These are phyloP conservation scores for Wallacemonas collosoma DNA, from an alignment of 208 protist genomes.

Conservation along the genomic window DNA sequence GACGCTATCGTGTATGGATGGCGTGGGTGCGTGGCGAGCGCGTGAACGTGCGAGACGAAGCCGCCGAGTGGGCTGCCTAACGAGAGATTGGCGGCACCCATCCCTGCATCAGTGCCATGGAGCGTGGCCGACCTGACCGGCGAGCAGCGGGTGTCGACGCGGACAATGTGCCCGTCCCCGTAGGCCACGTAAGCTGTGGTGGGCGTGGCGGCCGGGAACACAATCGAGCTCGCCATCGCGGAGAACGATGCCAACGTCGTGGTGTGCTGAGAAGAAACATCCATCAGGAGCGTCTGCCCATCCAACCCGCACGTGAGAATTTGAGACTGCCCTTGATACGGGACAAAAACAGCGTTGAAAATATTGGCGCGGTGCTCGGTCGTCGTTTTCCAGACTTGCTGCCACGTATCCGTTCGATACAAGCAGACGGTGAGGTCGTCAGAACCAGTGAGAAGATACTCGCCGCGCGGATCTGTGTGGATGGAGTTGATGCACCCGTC, in stretches of 20 bases:
- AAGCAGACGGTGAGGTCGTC: constrained; percentile 48
- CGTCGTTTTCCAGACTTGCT: constrained; percentile 22
- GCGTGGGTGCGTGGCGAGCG: constrained; percentile 33
- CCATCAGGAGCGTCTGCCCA: constrained; percentile 37
- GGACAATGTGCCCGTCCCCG: constrained; percentile 32
- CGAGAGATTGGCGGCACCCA: not conserved
- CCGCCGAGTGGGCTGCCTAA: constrained; percentile 24
- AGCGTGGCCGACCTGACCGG: not conserved
- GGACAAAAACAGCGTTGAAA: constrained; percentile 51
- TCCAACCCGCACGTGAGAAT: constrained; percentile 47
- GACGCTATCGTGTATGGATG: constrained; percentile 45
- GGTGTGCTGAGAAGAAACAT: constrained; percentile 28
- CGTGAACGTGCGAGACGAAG: constrained; percentile 25
- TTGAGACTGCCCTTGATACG: constrained; percentile 11
- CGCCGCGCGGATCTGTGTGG: constrained; percentile 26
- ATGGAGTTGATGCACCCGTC: constrained; percentile 61
- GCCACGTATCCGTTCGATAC: constrained; percentile 28
- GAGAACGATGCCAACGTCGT: constrained; percentile 18
- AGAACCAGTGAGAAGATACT: constrained; percentile 46
- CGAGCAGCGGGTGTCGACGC: constrained; percentile 38
- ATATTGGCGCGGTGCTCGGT: constrained; percentile 57
- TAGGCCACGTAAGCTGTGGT: constrained; percentile 44
- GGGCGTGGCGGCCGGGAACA: constrained; percentile 27
- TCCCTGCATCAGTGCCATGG: not conserved
- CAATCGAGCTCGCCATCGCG: constrained; percentile 35